A percentile compares a stretch with the other conserved stretches of the same genome.
Conservation (phyloP, 805 yeast genomes). For the Candida orba region DNA sequence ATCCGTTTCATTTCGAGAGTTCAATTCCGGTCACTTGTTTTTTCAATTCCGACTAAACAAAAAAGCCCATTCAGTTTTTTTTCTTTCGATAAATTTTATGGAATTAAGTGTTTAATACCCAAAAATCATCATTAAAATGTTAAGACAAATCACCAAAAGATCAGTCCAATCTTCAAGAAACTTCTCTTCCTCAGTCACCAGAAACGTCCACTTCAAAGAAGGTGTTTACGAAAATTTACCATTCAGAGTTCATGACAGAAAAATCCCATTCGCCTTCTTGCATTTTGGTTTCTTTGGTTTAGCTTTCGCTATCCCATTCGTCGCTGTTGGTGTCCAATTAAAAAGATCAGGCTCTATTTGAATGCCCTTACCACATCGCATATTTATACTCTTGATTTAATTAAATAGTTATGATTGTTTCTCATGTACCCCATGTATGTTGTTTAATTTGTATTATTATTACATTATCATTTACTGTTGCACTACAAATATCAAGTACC, state of each 20-base stretch:
- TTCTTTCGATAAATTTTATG: no score
- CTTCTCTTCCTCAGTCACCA: slow-evolving; percentile 50
- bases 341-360: slow-evolving; percentile 71
- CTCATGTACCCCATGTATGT: no score
- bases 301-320: slow-evolving; percentile 72
- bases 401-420: background rate
- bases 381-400: slow-evolving; percentile 1
- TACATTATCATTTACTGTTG: no score
- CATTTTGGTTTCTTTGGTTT: slow-evolving; percentile 74
- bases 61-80: no score
- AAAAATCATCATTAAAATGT: slow-evolving; percentile 2
- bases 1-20: background rate
- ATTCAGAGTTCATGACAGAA: slow-evolving; percentile 89
- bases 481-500: no score
- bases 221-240: slow-evolving; percentile 93
- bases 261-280: slow-evolving; percentile 76
- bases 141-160: slow-evolving; percentile 4
- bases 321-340: slow-evolving; percentile 72
- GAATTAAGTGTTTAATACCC: no score
- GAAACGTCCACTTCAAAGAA: slow-evolving; percentile 49
- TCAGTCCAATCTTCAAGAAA: slow-evolving; percentile 33
- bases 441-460: no score
- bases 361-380: slow-evolving; percentile 4
- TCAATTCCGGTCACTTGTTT: background rate
- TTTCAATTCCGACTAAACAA: no score